Percentiles rank a stretch among this genome's conserved stretches.
phyloP scores from a whole-genome alignment of 768 basidiomycete species.

The Vararia minispora region DNA sequence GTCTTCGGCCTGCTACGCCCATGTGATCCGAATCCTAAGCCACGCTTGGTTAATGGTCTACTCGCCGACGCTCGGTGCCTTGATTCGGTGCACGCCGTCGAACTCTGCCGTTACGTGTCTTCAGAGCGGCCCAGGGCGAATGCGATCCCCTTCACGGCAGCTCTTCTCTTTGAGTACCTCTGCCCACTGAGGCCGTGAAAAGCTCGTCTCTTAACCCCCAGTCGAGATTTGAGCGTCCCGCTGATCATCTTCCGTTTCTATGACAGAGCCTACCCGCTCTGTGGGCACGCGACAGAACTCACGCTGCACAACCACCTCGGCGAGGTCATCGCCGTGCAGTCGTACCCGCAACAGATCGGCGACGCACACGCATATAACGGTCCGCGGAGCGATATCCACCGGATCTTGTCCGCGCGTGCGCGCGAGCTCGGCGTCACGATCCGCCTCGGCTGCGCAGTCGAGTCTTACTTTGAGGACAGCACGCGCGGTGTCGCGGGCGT shows the following conservation, averaged over 20 bases:
- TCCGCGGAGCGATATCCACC: conserved; percentile 19
- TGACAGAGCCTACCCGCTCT: conserved; percentile 15
- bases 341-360: conserved; percentile 8
- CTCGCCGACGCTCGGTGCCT: too few species aligned
- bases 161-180: too few species aligned
- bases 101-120: too few species aligned
- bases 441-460: conserved; percentile 13
- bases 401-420: conserved; percentile 15
- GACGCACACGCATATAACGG: conserved; percentile 18
- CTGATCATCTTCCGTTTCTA: conserved; percentile 1
- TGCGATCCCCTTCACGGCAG: too few species aligned
- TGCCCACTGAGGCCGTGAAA: too few species aligned
- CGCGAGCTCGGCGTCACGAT: conserved; percentile 14
- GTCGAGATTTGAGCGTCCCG: not conserved
- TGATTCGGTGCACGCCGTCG: too few species aligned
- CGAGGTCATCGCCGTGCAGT: conserved; percentile 14
- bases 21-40: too few species aligned
- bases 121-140: too few species aligned
- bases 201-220: too few species aligned
- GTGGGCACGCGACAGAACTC: conserved; percentile 11
- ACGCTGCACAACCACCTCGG: conserved; percentile 16
- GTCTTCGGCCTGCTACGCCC: too few species aligned
- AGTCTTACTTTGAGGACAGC: conserved; percentile 14
- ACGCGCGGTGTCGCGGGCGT: conserved; percentile 7
- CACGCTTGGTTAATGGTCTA: too few species aligned